A percentile compares a stretch with the other conserved stretches of the same genome.
Conservation (phyloP, 345 rosid species). For the Excoecaria agallocha region DNA sequence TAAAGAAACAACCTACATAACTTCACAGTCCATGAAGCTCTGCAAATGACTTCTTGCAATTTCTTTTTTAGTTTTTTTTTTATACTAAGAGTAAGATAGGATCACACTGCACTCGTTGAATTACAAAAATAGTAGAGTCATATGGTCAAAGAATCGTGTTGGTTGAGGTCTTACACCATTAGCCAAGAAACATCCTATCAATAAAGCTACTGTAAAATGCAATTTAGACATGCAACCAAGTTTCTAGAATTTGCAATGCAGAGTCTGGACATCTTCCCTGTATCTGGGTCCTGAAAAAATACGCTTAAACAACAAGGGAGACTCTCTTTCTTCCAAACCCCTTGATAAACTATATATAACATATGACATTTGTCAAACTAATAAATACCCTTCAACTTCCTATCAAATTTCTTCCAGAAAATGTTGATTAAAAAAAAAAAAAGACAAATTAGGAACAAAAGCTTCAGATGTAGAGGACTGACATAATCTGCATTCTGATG, state of each 20-base stretch:
- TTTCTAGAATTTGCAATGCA: neutral
- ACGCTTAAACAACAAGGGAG: neutral
- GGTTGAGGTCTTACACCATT: neutral
- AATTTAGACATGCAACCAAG: neutral
- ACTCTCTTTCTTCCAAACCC: neutral
- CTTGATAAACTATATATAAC: neutral
- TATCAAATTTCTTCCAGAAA: neutral
- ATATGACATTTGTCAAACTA: neutral
- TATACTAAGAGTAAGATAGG: no score
- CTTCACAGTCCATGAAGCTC: neutral
- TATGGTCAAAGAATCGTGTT: neutral
- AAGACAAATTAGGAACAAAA: neutral
- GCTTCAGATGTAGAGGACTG: neutral
- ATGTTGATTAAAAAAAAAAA: neutral
- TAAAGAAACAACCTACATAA: neutral
- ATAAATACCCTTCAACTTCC: neutral
- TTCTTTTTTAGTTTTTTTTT: neutral
- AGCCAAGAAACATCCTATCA: neutral
- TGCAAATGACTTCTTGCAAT: neutral
- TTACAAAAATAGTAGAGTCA: neutral
- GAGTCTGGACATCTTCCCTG: neutral
- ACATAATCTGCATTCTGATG: conserved; percentile 1
- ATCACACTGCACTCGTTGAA: neutral
- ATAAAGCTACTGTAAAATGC: neutral
- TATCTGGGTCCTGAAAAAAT: neutral